Base-by-base conservation (phyloP, 306 rosid genomes). In the Medicago arabica region DNA sequence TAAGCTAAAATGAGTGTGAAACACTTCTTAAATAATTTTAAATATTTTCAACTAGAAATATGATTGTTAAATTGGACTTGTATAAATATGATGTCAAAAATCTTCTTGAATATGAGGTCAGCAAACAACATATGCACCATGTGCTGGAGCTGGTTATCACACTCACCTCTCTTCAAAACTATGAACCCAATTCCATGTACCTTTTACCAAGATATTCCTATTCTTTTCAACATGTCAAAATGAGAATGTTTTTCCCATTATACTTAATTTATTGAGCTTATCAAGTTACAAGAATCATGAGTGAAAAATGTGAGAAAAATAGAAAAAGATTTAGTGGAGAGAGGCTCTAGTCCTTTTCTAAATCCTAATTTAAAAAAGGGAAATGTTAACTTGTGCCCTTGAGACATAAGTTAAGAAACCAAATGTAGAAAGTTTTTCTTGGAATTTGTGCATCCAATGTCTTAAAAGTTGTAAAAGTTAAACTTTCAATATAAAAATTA, bases 31-130 rank as follows among this genome's bases (percentile, higher is more conserved):
- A 46, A 46, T 46, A 46, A 46, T 4, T 46, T 44, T 44, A 44
- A 44, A 43, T 43, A 43, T 43, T 11, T 43, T 4, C 13, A 12
- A 44, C 21, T 7, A 16, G 19, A 51, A 51, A 1, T 19, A 55
- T 55, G 62, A 13, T 55, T 23, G 16, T 58, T 2, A 21, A 58
- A 23, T 23, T 59, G 65, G 39, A 25, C 9, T 25, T 23, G 65
- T 9, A 59, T 59, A 25, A 59, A 59, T 25, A 59, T 59, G 65
- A 59, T 13, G 65, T 59, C 38, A 59, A 2, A 59, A 25, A 25
- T 12, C 65, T 59, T 59, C 10, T 25, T 59, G 65, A 59, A 25
- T 13, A 25, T 59, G 65, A 59, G 65, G 40, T 59, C 16, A 25
- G 66, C 66, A 60, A 0, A 54, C 60, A 54, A n/a, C 8, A 54